phyloP scores from a whole-genome alignment of 306 rosid genomes.

The Ammopiptanthus mongolicus region DNA sequence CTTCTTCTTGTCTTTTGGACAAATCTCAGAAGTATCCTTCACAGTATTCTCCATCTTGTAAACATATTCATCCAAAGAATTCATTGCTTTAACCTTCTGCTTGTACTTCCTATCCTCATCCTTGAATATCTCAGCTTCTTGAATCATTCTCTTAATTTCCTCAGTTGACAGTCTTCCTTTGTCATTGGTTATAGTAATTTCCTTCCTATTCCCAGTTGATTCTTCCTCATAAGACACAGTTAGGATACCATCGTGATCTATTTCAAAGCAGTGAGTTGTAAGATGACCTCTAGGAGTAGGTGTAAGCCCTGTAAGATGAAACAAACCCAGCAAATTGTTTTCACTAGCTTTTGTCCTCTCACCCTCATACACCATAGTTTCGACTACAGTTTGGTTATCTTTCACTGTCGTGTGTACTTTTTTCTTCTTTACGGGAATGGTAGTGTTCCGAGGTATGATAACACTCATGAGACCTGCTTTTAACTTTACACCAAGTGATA shows the following conservation, averaged over 20 bases:
- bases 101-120: constrained; percentile 29
- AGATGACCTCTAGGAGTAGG: constrained; percentile 32
- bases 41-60: constrained; percentile 28
- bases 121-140: constrained; percentile 37
- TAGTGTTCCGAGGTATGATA: constrained; percentile 42
- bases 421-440: constrained; percentile 36
- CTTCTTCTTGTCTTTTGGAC: too few relatives aligned
- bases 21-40: neutral
- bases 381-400: constrained; percentile 22
- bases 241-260: constrained; percentile 40
- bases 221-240: constrained; percentile 33
- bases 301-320: constrained; percentile 20
- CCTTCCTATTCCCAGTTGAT: constrained; percentile 19
- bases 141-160: neutral
- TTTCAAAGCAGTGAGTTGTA: constrained; percentile 30
- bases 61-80: neutral
- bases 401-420: constrained; percentile 14
- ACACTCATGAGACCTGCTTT: constrained; percentile 40
- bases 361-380: constrained; percentile 34
- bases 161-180: constrained; percentile 26
- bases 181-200: constrained; percentile 31
- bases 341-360: constrained; percentile 36
- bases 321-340: constrained; percentile 36
- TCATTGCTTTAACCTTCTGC: constrained; percentile 30
- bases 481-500: constrained; percentile 33